Conservation (phyloP, 306 rosid species). For the Macrotyloma uniflorum region DNA sequence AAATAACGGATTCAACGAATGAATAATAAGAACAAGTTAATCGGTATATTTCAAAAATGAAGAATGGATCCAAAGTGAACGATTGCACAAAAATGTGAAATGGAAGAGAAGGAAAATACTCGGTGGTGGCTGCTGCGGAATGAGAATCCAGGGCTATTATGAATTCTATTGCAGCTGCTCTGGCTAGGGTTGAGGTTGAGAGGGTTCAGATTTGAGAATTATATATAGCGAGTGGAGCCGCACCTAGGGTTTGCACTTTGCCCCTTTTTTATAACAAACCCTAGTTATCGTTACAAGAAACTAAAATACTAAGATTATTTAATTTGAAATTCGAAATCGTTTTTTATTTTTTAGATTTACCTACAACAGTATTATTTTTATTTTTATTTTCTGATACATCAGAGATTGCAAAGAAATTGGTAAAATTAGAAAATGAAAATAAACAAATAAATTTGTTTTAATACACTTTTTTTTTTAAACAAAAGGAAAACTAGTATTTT, state of each 20-base stretch:
- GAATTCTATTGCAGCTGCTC: not conserved
- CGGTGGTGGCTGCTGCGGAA: not conserved
- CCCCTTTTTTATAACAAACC: not conserved
- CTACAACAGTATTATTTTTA: not conserved
- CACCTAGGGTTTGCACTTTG: not conserved
- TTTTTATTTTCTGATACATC: not conserved
- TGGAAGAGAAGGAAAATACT: not conserved
- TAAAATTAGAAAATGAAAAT: no score
- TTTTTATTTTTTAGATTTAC: not conserved
- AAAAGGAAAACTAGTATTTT: no score
- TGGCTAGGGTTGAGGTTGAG: not conserved
- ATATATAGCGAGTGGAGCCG: conserved; percentile 12
- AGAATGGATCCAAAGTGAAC: not conserved
- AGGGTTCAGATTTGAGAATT: not conserved
- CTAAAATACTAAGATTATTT: not conserved
- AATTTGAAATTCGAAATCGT: not conserved
- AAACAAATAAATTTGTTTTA: no score
- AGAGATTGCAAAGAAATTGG: not conserved
- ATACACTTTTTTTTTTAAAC: no score
- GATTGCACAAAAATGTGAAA: not conserved
- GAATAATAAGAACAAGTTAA: not conserved
- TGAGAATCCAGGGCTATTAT: not conserved
- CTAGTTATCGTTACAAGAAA: not conserved
- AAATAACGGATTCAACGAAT: no score
- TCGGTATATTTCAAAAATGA: not conserved